These are phyloP conservation scores for Magnaporthiopsis incrustans DNA, from an alignment of 2,329 filamentous ascomycete species.

Conservation along the genomic window DNA sequence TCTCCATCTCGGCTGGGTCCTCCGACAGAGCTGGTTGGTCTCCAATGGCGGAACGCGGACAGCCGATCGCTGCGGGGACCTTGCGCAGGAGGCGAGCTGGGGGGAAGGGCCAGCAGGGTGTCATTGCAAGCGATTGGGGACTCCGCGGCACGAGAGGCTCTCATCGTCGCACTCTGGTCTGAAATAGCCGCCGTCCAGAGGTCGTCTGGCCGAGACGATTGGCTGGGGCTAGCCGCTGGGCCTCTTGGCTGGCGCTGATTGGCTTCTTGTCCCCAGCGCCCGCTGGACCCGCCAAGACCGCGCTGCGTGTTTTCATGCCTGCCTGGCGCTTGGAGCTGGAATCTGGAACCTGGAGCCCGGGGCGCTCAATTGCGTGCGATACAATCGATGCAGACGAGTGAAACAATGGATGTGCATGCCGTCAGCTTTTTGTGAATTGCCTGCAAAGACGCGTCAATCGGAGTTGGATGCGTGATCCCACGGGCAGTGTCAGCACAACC, in stretches of 20 bases:
- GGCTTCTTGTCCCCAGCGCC: conserved; percentile 14
- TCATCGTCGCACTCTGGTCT: conserved; percentile 19
- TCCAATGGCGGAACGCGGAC: not conserved
- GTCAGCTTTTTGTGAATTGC: not conserved
- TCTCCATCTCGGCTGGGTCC: not conserved
- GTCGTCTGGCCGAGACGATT: conserved; percentile 16
- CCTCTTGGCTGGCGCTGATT: conserved; percentile 14
- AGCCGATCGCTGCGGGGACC: not conserved
- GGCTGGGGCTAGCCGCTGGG: conserved; percentile 16
- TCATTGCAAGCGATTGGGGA: not conserved
- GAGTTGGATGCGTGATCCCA: not conserved
- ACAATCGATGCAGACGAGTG: not conserved
- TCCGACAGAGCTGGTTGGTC: too few relatives aligned
- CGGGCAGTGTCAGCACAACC: not conserved
- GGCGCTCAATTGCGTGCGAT: too few relatives aligned
- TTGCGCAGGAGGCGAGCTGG: not conserved
- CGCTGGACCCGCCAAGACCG: not conserved
- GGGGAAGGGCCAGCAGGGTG: not conserved
- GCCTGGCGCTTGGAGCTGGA: not conserved
- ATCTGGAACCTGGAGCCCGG: too few relatives aligned
- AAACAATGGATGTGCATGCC: not conserved
- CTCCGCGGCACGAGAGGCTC: conserved; percentile 6
- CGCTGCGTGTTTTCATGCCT: not conserved
- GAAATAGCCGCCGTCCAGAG: conserved; percentile 30
- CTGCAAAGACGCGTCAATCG: not conserved